Evolutionary conservation across 495 filamentous ascomycete species (phyloP).

Genomic region (Hypoxylon lienhwacheense): DNA sequence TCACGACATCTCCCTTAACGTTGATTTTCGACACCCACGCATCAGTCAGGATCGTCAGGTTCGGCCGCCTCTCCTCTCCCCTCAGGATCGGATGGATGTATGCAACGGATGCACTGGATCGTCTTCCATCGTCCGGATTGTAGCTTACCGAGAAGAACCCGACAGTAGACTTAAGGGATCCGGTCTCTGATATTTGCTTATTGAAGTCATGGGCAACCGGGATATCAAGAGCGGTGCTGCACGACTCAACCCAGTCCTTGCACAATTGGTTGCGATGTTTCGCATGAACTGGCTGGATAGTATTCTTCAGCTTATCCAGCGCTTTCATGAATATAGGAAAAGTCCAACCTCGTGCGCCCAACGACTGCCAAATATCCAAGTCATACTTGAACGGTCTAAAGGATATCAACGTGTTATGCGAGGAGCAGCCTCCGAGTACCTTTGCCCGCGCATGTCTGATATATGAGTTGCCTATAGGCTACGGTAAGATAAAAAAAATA

Average conservation of each 20-base stretch:
- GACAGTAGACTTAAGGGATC: conserved; percentile 68
- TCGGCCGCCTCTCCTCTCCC: conserved; percentile 72
- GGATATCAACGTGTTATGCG: conserved; percentile 84
- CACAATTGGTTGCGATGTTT: conserved; percentile 81
- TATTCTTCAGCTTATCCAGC: conserved; percentile 75
- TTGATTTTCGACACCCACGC: conserved; percentile 79
- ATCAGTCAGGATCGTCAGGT: conserved; percentile 77
- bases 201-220: conserved; percentile 82
- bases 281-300: conserved; percentile 74
- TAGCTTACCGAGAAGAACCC: conserved; percentile 86
- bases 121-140: conserved; percentile 75
- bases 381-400: conserved; percentile 84
- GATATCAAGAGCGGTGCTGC: conserved; percentile 70
- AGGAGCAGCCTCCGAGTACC: conserved; percentile 82
- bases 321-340: conserved; percentile 76
- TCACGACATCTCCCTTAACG: conserved; percentile 62
- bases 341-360: conserved; percentile 73
- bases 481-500: conserved; percentile 23
- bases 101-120: conserved; percentile 79
- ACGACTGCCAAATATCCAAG: conserved; percentile 66
- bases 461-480: conserved; percentile 67
- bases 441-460: conserved; percentile 84
- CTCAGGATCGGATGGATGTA: conserved; percentile 84
- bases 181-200: conserved; percentile 66
- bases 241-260: conserved; percentile 78